Evolutionary conservation across 2,329 filamentous ascomycete genomes (phyloP).

Genomic region (Zymoseptoria brevis): DNA sequence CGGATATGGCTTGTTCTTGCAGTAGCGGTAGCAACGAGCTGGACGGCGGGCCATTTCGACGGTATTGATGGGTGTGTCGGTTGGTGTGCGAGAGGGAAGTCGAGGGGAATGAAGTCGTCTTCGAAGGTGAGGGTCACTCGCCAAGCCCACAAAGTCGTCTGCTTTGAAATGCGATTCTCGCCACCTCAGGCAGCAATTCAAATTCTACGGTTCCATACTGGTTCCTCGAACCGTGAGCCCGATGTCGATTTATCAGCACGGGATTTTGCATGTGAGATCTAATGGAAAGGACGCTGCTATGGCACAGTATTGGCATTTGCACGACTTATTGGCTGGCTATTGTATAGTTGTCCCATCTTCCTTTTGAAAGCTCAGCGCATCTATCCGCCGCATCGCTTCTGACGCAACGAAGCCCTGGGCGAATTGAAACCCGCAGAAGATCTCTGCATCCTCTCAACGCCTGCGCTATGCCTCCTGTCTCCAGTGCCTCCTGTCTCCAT

Average conservation of each 20-base stretch:
- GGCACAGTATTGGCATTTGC: conserved; percentile 8
- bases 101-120: conserved; percentile 17
- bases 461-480: not conserved
- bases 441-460: conserved; percentile 1
- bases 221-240: too few species aligned
- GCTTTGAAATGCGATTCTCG: not conserved
- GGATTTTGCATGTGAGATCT: too few species aligned
- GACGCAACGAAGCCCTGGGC: too few species aligned
- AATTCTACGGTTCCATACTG: too few species aligned
- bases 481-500: too few species aligned
- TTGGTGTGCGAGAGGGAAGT: conserved; percentile 29
- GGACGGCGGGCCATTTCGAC: conserved; percentile 98
- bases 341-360: too few species aligned
- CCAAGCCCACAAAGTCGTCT: conserved; percentile 5
- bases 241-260: too few species aligned
- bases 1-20: conserved; percentile 99
- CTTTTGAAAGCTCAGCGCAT: not conserved
- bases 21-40: conserved; percentile 95
- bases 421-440: not conserved
- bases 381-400: not conserved
- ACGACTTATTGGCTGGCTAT: not conserved
- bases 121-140: not conserved
- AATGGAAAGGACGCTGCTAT: not conserved
- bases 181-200: too few species aligned
- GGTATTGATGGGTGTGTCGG: conserved; percentile 44